Conservation (phyloP, 2,329 filamentous ascomycete genomes). For the Cladosporium sp. region DNA sequence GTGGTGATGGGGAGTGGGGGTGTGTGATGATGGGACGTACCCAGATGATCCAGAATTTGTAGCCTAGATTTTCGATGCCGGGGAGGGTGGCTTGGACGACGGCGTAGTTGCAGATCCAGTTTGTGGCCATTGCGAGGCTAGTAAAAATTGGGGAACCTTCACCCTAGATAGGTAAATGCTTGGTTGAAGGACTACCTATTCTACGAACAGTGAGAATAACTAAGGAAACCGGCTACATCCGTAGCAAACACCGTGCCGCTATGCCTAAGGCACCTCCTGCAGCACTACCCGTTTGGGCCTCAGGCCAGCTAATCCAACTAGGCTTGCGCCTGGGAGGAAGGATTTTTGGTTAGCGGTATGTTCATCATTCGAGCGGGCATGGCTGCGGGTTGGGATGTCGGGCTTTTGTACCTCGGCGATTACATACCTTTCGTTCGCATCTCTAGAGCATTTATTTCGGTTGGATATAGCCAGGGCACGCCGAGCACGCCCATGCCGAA, state of each 20-base stretch:
- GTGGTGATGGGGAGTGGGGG: background rate
- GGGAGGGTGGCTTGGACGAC: constrained; percentile 33
- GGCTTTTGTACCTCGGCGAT: background rate
- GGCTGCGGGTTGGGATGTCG: background rate
- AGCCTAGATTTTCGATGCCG: constrained; percentile 46
- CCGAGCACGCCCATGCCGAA: constrained; percentile 38
- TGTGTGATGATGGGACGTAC: constrained; percentile 23
- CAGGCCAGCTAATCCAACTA: no score
- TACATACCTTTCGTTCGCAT: constrained; percentile 28
- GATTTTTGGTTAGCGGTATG: background rate
- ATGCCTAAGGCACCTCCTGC: no score
- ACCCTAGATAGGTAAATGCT: no score
- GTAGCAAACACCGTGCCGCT: no score
- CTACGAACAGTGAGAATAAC: no score
- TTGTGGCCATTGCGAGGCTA: constrained; percentile 51
- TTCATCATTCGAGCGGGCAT: background rate
- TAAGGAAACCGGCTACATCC: no score
- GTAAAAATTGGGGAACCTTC: no score
- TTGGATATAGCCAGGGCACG: constrained; percentile 51
- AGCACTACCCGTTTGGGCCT: no score
- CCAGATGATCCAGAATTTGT: constrained; percentile 58
- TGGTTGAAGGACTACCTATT: no score
- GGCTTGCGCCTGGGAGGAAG: constrained; percentile 7
- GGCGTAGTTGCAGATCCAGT: constrained; percentile 48
- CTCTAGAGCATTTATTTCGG: constrained; percentile 31